Evolutionary conservation across 2,329 filamentous ascomycete genomes (phyloP).

Genomic region (Didymella pinodella): DNA sequence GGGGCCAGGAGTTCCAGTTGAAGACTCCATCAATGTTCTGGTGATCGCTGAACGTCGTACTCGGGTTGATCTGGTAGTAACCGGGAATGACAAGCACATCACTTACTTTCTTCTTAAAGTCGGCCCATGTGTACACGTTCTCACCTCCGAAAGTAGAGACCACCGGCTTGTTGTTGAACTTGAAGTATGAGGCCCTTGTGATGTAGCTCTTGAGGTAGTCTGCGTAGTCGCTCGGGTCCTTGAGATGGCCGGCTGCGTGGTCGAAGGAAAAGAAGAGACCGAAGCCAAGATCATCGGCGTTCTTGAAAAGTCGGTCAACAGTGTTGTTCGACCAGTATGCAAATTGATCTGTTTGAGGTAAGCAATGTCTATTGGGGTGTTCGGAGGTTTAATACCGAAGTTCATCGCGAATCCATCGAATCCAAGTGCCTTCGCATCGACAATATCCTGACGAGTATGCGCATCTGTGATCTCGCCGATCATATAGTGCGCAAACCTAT

Average conservation of each 20-base stretch:
- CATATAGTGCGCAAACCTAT: conserved; percentile 35
- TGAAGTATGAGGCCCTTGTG: conserved; percentile 37
- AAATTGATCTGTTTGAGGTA: conserved; percentile 17
- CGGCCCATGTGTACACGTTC: conserved; percentile 25
- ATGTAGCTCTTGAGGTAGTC: conserved; percentile 37
- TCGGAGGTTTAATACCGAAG: conserved; percentile 27
- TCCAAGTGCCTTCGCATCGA: conserved; percentile 40
- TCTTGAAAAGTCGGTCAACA: conserved; percentile 42
- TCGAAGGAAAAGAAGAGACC: conserved; percentile 52
- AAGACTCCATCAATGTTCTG: conserved; percentile 47
- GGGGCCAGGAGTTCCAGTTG: conserved; percentile 52
- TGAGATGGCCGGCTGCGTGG: conserved; percentile 34
- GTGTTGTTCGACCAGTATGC: conserved; percentile 38
- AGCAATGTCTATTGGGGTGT: background rate
- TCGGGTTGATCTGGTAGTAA: conserved; percentile 21
- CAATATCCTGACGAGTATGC: conserved; percentile 37
- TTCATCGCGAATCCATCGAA: conserved; percentile 50
- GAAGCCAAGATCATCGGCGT: conserved; percentile 41
- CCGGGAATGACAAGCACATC: conserved; percentile 38
- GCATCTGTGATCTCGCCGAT: conserved; percentile 31
- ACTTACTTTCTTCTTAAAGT: conserved; percentile 40
- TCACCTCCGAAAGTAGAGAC: conserved; percentile 47
- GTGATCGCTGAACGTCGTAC: conserved; percentile 35
- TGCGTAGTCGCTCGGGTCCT: conserved; percentile 37
- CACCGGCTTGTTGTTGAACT: conserved; percentile 39